Evolutionary conservation across 805 yeast genomes (phyloP), one percentile per base, ranked within the genome.

Genomic region (Kodamaea kakaduensis): DNA sequence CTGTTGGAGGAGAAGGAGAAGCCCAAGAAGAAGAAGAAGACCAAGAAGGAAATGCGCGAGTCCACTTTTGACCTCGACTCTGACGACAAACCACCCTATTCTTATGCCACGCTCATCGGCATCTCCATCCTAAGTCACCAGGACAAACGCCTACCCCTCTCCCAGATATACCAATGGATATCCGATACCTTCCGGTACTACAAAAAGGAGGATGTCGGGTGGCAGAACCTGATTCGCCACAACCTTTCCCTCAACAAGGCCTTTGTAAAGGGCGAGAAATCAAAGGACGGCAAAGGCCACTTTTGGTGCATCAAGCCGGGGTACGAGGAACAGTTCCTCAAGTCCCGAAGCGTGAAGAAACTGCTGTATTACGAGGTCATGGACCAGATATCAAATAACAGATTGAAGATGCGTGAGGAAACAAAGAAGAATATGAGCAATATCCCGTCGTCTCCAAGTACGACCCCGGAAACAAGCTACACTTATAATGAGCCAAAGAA

Each of bases 191-290:
- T 89, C 58, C 75, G 71, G 43, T 90, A 81, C 56, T 93, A 93
- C 60, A 78, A 80, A 44, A 78, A 76, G 44, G 83, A 84, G 40
- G 95, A 87, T 48, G 83, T 86, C 8, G 96, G 97, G 17, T 90
- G 98, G 98, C 97, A 90, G 61, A 90, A 90, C 61, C 89, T 96
- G 21, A 93, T 90, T 44, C 79, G 98, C 43, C 98, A 90, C 61
- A 90, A 93, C 47, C 67, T 90, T 19, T 87, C 96, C 9, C 71
- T 90, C 48, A 93, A 90, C 60, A 93, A 93, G 54, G 96, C 97
- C 0, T 90, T 90, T 54, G 71, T 83, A 32, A 90, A 90, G 61
- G 81, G 93, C 15, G 95, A 85, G 46, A 83, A 89, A 56, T 89
- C 96, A 9, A 82, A 84, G 47, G 94, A 84, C 61, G 88, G 90